Conservation (phyloP, 2,329 filamentous ascomycete genomes). For the Sporothrix humicola region DNA sequence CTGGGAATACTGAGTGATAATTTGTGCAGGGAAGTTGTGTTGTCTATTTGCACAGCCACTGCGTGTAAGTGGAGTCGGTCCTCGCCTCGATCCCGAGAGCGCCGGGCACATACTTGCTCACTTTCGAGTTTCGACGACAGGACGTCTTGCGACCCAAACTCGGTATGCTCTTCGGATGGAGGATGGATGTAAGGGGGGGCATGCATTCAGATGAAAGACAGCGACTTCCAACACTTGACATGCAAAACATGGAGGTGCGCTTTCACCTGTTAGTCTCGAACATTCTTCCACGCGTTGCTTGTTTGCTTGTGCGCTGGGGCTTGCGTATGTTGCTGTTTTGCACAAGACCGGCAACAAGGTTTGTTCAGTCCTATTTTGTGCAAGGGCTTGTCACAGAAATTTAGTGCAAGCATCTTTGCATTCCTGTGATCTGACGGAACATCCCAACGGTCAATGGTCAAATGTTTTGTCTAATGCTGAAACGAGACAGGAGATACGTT, state of each 20-base stretch:
- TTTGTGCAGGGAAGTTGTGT: not conserved
- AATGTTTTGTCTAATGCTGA: not conserved
- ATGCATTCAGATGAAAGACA: not conserved
- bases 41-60: conserved; percentile 17
- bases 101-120: not conserved
- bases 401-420: no score
- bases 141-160: not conserved
- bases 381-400: conserved; percentile 6
- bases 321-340: not conserved
- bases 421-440: not conserved
- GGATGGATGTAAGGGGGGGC: not conserved
- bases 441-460: not conserved
- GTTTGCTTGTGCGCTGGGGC: no score
- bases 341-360: not conserved
- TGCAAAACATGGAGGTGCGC: no score
- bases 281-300: not conserved
- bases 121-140: not conserved
- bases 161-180: conserved; percentile 10
- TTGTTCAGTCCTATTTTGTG: not conserved
- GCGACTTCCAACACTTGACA: not conserved
- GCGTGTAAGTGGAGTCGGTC: not conserved
- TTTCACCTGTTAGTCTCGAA: not conserved
- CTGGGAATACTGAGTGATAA: no score
- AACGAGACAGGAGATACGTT: not conserved
- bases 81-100: not conserved